A percentile compares a stretch with the other conserved stretches of the same genome.
These are phyloP conservation scores for Exophiala viscosa DNA, from an alignment of 2,329 filamentous ascomycete genomes.

Conservation along the genomic window DNA sequence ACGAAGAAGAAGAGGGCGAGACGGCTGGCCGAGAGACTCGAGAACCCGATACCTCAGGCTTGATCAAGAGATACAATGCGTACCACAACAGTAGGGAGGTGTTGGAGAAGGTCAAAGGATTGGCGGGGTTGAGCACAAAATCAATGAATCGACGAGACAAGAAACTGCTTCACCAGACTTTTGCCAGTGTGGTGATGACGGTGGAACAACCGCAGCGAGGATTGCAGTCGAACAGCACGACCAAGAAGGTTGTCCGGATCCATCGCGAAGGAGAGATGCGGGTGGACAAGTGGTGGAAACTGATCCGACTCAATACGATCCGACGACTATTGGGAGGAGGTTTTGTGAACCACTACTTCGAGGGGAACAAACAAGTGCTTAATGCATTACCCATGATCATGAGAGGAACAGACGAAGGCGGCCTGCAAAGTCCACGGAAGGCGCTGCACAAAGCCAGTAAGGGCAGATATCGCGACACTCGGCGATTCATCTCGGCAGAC, in stretches of 20 bases:
- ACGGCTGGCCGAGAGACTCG: conserved; percentile 44
- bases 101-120: conserved; percentile 54
- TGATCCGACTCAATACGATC: conserved; percentile 60
- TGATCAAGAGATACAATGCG: conserved; percentile 63
- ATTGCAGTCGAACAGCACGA: conserved; percentile 63
- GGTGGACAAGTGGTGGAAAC: conserved; percentile 72
- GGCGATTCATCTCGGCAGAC: conserved; percentile 22
- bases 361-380: conserved; percentile 59
- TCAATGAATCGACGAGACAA: conserved; percentile 64
- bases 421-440: conserved; percentile 26
- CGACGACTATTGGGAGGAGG: conserved; percentile 59
- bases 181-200: conserved; percentile 62
- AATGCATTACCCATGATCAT: conserved; percentile 53
- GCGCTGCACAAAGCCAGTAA: conserved; percentile 17
- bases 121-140: conserved; percentile 59
- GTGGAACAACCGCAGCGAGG: conserved; percentile 65
- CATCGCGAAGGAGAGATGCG: conserved; percentile 57
- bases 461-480: conserved; percentile 22
- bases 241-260: conserved; percentile 59
- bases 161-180: conserved; percentile 63
- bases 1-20: conserved; percentile 44
- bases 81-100: conserved; percentile 63
- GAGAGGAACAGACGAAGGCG: conserved; percentile 21
- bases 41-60: conserved; percentile 30
- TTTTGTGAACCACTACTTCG: conserved; percentile 59